A percentile compares a stretch with the other conserved stretches of the same genome.
phyloP scores from a whole-genome alignment of 2,329 filamentous ascomycete species.

The Monosporascus sp. region DNA sequence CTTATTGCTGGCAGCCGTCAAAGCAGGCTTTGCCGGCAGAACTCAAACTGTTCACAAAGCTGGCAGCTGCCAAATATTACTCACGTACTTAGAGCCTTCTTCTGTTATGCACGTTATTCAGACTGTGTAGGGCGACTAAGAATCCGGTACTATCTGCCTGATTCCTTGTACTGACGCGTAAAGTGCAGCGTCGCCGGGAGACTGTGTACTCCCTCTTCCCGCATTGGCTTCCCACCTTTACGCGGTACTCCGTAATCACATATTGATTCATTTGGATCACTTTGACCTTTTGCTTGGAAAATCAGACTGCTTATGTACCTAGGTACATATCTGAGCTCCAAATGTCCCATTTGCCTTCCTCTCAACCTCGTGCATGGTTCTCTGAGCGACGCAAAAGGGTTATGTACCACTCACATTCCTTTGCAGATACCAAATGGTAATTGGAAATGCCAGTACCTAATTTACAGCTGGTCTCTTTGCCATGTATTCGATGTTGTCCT shows the following conservation, averaged over 20 bases:
- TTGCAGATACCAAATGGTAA: too few relatives aligned
- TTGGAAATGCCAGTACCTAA: too few relatives aligned
- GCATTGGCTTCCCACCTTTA: background rate
- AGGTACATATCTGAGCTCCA: too few relatives aligned
- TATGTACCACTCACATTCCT: too few relatives aligned
- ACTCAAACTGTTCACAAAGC: background rate
- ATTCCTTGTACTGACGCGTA: background rate
- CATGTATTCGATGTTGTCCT: too few relatives aligned
- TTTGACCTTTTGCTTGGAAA: too few relatives aligned
- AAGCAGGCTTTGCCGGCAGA: background rate
- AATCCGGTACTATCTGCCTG: background rate
- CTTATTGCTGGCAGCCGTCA: background rate
- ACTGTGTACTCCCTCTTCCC: background rate
- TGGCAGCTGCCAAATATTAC: background rate
- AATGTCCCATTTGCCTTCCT: too few relatives aligned
- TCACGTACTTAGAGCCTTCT: background rate
- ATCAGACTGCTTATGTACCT: too few relatives aligned
- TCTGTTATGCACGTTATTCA: background rate
- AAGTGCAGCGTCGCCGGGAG: background rate
- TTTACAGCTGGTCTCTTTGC: too few relatives aligned
- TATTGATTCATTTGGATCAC: background rate
- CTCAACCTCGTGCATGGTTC: too few relatives aligned
- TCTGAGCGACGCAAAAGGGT: too few relatives aligned
- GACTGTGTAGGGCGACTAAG: background rate
- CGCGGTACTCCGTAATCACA: background rate